Percentiles rank a stretch among this genome's conserved stretches.
phyloP scores from a whole-genome alignment of 2,329 filamentous ascomycete genomes.

The Hymenoscyphus salicellus region DNA sequence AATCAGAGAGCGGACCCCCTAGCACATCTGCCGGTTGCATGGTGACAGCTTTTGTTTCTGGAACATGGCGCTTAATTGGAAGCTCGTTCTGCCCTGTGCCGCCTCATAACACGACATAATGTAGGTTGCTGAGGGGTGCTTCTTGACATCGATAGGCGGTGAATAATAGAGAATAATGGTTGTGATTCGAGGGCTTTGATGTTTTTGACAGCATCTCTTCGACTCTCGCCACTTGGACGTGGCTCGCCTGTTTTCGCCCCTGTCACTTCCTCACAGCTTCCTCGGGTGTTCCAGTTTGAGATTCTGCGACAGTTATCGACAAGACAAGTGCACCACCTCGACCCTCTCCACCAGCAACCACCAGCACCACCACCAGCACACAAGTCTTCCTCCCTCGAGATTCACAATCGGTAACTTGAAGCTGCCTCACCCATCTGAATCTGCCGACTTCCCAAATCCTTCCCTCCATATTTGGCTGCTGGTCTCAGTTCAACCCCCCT shows the following conservation, averaged over 20 bases:
- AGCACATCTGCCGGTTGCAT: neutral
- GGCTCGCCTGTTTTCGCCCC: neutral
- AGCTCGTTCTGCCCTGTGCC: neutral
- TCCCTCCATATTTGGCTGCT: neutral
- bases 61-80: neutral
- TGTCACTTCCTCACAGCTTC: constrained; percentile 25
- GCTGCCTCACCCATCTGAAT: neutral
- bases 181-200: no score
- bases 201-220: no score
- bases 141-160: no score
- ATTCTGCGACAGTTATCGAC: constrained; percentile 6
- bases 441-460: neutral
- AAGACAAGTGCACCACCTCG: neutral
- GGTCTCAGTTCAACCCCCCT: constrained; percentile 1
- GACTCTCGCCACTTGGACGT: no score
- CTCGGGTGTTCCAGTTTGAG: constrained; percentile 33
- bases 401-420: neutral
- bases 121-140: no score
- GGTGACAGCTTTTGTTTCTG: constrained; percentile 2
- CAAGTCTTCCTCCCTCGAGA: neutral
- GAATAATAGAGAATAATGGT: no score
- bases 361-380: neutral
- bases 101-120: no score
- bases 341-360: neutral
- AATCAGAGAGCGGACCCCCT: neutral